A percentile compares a stretch with the other conserved stretches of the same genome.
phyloP scores from a whole-genome alignment of 208 protist species.

The Crithidia expoeki region DNA sequence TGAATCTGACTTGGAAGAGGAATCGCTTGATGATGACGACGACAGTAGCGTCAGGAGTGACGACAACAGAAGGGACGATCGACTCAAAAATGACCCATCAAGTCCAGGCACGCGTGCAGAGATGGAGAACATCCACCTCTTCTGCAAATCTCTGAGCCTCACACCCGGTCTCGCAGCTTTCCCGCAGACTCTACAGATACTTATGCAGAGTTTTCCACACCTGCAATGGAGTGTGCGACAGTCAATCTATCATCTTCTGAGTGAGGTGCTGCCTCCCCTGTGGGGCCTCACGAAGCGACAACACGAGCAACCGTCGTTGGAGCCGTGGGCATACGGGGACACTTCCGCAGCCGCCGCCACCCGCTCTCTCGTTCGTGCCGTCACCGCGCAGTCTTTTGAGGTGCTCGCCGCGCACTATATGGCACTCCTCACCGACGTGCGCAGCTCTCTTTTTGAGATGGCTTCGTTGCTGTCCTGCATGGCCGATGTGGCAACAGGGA shows the following conservation, averaged over 20 bases:
- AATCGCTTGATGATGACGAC: conserved; percentile 10
- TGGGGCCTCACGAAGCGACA: conserved; percentile 2
- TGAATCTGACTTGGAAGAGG: conserved; percentile 14
- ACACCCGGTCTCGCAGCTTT: conserved; percentile 3
- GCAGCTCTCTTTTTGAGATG: conserved; percentile 32
- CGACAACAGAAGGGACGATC: not conserved
- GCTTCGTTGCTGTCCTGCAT: conserved; percentile 46
- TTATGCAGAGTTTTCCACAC: not conserved
- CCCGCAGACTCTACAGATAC: conserved; percentile 8
- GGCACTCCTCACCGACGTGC: conserved; percentile 9
- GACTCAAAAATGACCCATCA: not conserved
- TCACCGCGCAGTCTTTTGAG: conserved; percentile 29
- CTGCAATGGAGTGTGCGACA: conserved; percentile 34
- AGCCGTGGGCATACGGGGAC: conserved; percentile 4
- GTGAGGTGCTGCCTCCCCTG: conserved; percentile 21
- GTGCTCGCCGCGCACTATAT: conserved; percentile 27
- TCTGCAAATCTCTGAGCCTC: conserved; percentile 17
- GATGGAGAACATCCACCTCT: not conserved
- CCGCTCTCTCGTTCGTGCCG: not conserved
- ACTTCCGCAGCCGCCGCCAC: not conserved
- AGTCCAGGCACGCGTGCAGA: not conserved
- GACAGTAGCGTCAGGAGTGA: conserved; percentile 4
- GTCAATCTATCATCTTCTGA: conserved; percentile 31
- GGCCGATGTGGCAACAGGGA: conserved; percentile 36
- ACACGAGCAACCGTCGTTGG: not conserved